These are phyloP conservation scores for Helianthus tuberosus DNA, from an alignment of 129 eudicot genomes.

Conservation along the genomic window DNA sequence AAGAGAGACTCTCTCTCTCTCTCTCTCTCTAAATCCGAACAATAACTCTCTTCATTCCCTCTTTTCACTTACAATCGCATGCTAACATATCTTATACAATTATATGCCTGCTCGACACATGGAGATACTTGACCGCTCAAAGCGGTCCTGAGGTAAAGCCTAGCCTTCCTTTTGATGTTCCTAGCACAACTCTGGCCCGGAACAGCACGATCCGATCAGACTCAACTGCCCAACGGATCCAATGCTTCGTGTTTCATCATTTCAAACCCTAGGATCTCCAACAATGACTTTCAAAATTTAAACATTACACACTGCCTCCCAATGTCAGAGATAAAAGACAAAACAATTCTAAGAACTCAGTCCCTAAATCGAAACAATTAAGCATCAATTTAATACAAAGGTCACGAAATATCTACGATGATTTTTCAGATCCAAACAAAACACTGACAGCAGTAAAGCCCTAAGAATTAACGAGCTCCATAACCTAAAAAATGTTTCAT, in stretches of 20 bases:
- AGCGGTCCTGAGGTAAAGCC: no score
- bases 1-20: no score
- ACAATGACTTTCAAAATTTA: neutral
- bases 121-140: no score
- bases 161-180: neutral
- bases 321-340: neutral
- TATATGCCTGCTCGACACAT: no score
- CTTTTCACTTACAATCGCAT: no score
- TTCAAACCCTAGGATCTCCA: neutral
- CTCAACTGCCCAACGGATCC: neutral
- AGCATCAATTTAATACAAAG: constrained; percentile 4
- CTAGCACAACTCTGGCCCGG: neutral
- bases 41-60: no score
- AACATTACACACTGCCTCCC: no score
- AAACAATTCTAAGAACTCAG: neutral
- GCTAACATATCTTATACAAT: no score
- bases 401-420: neutral
- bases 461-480: constrained; percentile 4
- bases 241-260: neutral
- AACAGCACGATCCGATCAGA: neutral
- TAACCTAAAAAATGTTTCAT: neutral
- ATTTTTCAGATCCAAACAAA: constrained; percentile 4
- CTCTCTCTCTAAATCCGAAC: no score
- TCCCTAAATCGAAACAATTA: neutral
- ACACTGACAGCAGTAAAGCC: constrained; percentile 23